phyloP scores from a whole-genome alignment of 2,329 filamentous ascomycete species.

The Sclerotinia borealis region DNA sequence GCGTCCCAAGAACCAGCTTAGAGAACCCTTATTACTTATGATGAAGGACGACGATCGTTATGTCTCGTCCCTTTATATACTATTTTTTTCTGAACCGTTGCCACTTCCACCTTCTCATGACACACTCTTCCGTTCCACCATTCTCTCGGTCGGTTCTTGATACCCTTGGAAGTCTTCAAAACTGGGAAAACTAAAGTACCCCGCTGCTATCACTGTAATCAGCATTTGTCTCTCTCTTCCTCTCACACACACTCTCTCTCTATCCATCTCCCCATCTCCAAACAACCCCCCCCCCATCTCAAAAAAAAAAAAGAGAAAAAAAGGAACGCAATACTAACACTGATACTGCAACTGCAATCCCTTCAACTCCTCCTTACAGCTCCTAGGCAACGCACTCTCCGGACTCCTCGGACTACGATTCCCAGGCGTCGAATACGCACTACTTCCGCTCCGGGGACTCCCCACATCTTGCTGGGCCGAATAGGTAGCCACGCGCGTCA shows the following conservation, averaged over 20 bases:
- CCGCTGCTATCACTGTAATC: constrained; percentile 34
- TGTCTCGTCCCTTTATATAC: neutral
- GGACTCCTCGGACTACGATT: constrained; percentile 15
- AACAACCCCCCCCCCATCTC: neutral
- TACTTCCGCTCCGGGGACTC: constrained; percentile 14
- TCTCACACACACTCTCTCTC: neutral
- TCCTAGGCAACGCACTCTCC: constrained; percentile 23
- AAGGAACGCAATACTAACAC: constrained; percentile 6
- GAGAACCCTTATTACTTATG: constrained; percentile 6
- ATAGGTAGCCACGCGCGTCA: constrained; percentile 48
- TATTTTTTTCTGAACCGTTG: neutral
- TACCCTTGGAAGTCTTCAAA: constrained; percentile 61
- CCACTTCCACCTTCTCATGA: neutral
- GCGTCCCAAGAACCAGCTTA: constrained; percentile 5
- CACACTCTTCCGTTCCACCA: constrained; percentile 12
- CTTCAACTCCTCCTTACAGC: constrained; percentile 15
- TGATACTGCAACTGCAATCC: constrained; percentile 6
- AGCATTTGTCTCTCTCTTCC: neutral
- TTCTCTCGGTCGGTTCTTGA: constrained; percentile 35
- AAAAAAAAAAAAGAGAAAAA: too few species aligned
- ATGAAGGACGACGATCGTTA: neutral
- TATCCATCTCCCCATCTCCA: neutral
- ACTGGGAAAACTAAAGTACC: constrained; percentile 69
- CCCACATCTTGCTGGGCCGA: constrained; percentile 37
- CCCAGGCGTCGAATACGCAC: constrained; percentile 11